phyloP scores from a whole-genome alignment of 2,329 filamentous ascomycete genomes.

The Thelonectria discophora region DNA sequence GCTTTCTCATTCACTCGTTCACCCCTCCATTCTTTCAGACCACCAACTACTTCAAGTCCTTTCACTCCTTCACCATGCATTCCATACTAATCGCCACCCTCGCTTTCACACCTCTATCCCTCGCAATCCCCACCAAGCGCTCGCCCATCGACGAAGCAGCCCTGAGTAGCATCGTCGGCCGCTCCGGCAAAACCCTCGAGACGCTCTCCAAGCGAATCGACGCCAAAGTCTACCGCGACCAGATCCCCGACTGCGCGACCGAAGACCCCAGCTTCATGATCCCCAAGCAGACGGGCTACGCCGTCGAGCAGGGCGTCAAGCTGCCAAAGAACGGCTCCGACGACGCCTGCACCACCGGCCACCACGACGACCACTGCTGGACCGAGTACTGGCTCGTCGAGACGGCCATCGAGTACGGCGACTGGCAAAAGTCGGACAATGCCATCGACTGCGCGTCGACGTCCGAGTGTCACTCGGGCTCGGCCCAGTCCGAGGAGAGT shows the following conservation, averaged over 20 bases:
- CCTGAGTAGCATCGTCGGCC: neutral
- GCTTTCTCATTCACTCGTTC: too few relatives aligned
- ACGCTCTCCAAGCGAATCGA: slow-evolving; percentile 11
- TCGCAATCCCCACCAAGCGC: slow-evolving; percentile 20
- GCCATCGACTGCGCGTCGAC: slow-evolving; percentile 23
- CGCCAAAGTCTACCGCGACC: slow-evolving; percentile 20
- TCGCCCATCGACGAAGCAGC: slow-evolving; percentile 16
- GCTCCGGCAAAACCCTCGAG: slow-evolving; percentile 9
- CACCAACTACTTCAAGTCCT: too few relatives aligned
- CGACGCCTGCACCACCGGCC: slow-evolving; percentile 24
- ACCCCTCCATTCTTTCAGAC: too few relatives aligned
- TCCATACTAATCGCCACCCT: too few relatives aligned
- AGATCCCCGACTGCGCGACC: slow-evolving; percentile 9
- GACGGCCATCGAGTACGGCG: slow-evolving; percentile 17
- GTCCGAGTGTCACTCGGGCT: slow-evolving; percentile 14
- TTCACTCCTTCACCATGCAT: too few relatives aligned
- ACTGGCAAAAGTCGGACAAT: slow-evolving; percentile 21
- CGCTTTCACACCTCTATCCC: neutral
- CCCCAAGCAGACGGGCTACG: slow-evolving; percentile 22
- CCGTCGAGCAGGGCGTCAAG: slow-evolving; percentile 20
- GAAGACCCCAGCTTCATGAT: slow-evolving; percentile 26
- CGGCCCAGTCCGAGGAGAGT: neutral
- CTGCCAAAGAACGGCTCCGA: slow-evolving; percentile 16
- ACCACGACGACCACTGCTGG: slow-evolving; percentile 21
- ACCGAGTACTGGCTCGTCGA: slow-evolving; percentile 24